Conservation (phyloP, 805 yeast genomes). For the Ogataea angusta region DNA sequence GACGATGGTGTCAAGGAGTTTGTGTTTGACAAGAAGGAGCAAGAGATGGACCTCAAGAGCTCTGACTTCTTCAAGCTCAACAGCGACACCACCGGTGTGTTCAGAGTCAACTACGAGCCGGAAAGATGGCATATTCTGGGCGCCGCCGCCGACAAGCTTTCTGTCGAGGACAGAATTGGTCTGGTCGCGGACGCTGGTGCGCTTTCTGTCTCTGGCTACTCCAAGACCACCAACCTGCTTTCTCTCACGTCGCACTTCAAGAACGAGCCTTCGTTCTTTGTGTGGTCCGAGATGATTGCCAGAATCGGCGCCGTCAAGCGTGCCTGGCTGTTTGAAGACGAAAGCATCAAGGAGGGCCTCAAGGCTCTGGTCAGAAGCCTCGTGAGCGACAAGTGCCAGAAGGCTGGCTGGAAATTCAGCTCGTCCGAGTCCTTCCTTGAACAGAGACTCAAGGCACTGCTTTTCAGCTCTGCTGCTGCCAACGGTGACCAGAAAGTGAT, state of each 20-base stretch:
- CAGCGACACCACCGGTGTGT: conserved; percentile 50
- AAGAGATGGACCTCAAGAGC: conserved; percentile 15
- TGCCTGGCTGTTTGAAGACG: conserved; percentile 40
- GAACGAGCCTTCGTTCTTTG: conserved; percentile 42
- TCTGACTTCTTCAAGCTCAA: conserved; percentile 45
- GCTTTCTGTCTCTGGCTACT: conserved; percentile 46
- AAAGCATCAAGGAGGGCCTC: conserved; percentile 31
- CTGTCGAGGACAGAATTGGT: conserved; percentile 52
- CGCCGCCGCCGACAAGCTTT: conserved; percentile 36
- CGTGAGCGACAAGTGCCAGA: conserved; percentile 32
- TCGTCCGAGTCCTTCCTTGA: conserved; percentile 60
- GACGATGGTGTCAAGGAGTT: conserved; percentile 28
- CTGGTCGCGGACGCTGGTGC: conserved; percentile 55
- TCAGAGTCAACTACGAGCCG: conserved; percentile 49
- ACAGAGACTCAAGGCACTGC: conserved; percentile 38
- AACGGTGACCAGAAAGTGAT: conserved; percentile 40
- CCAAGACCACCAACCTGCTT: conserved; percentile 44
- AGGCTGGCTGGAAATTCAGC: conserved; percentile 77
- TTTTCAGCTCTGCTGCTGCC: conserved; percentile 42
- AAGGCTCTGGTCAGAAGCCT: conserved; percentile 32
- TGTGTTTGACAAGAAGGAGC: conserved; percentile 26
- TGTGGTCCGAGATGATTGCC: conserved; percentile 55
- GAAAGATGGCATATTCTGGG: conserved; percentile 38
- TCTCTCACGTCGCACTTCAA: conserved; percentile 40
- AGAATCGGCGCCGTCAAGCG: conserved; percentile 34